A percentile compares a stretch with the other conserved stretches of the same genome.
Evolutionary conservation across 139 green algal species (phyloP).

Genomic region (Mychonastes homosphaera): DNA sequence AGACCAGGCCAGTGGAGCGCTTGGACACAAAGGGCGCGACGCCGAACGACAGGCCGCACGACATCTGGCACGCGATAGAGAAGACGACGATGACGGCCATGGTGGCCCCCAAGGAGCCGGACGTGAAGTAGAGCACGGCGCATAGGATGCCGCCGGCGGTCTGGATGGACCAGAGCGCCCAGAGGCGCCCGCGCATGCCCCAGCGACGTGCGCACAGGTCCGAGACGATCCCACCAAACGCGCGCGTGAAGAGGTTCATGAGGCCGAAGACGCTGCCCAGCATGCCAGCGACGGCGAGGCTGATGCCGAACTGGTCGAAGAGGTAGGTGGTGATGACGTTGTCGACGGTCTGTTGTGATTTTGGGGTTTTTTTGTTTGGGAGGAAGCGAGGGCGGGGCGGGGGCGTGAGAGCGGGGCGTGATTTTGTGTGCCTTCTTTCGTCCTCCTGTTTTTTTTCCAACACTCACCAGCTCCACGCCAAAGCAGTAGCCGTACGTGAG

Average conservation of each 20-base stretch:
- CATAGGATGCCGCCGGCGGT: constrained; percentile 63
- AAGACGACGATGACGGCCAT: constrained; percentile 77
- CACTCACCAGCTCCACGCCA: constrained; percentile 42
- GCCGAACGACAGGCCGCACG: constrained; percentile 55
- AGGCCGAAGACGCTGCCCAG: constrained; percentile 70
- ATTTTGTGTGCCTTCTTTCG: too few relatives aligned
- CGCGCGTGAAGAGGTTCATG: constrained; percentile 86
- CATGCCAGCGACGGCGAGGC: constrained; percentile 30
- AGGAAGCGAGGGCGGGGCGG: not conserved
- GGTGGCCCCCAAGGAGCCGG: constrained; percentile 49
- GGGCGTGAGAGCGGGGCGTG: too few relatives aligned
- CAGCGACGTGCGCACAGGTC: constrained; percentile 36
- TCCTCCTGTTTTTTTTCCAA: too few relatives aligned
- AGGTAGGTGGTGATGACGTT: constrained; percentile 65
- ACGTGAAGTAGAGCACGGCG: constrained; percentile 58
- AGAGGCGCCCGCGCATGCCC: constrained; percentile 75
- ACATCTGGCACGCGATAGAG: constrained; percentile 65
- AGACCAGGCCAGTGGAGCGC: constrained; percentile 69
- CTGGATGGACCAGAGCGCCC: constrained; percentile 61
- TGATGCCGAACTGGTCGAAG: constrained; percentile 71
- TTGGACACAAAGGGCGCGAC: constrained; percentile 82
- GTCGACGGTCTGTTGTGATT: constrained; percentile 80
- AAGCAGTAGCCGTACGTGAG: constrained; percentile 76
- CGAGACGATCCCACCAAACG: constrained; percentile 59
- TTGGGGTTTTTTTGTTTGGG: constrained; percentile 1